Conservation (phyloP, 75 land plant genomes). For the Sequoiadendron giganteum region DNA sequence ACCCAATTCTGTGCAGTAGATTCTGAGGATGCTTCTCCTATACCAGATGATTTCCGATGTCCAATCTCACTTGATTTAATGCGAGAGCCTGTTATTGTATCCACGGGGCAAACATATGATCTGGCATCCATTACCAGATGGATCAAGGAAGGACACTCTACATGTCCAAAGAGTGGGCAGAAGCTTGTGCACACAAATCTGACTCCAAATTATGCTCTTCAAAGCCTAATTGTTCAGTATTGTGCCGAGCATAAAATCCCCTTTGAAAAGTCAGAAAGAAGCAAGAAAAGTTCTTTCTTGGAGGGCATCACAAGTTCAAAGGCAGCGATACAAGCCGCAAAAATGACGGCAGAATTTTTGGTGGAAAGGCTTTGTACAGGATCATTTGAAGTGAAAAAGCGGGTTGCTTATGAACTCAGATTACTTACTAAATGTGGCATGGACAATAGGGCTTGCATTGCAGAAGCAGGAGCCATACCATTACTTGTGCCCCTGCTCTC, state of each 20-base stretch:
- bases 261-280: slow-evolving; percentile 7
- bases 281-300: slow-evolving; percentile 19
- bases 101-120: no score
- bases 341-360: slow-evolving; percentile 60
- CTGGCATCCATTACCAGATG: no score
- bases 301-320: slow-evolving; percentile 47
- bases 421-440: slow-evolving; percentile 66
- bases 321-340: slow-evolving; percentile 51
- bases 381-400: slow-evolving; percentile 44
- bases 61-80: no score
- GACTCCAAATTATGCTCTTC: slow-evolving; percentile 63
- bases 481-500: slow-evolving; percentile 50
- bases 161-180: slow-evolving; percentile 76
- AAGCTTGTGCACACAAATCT: slow-evolving; percentile 53
- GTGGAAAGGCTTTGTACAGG: slow-evolving; percentile 65
- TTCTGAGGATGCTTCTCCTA: no score
- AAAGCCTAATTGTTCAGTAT: slow-evolving; percentile 67
- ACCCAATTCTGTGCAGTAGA: no score
- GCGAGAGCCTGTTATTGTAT: no score
- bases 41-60: no score
- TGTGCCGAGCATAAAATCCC: slow-evolving; percentile 56
- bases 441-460: slow-evolving; percentile 67
- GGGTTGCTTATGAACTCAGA: slow-evolving; percentile 66
- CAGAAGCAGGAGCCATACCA: slow-evolving; percentile 80
- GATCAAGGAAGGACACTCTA: slow-evolving; percentile 59